Evolutionary conservation across 2,329 filamentous ascomycete species (phyloP), one percentile per base, ranked within the genome.

Genomic region (Penicillium fuscoglaucum): DNA sequence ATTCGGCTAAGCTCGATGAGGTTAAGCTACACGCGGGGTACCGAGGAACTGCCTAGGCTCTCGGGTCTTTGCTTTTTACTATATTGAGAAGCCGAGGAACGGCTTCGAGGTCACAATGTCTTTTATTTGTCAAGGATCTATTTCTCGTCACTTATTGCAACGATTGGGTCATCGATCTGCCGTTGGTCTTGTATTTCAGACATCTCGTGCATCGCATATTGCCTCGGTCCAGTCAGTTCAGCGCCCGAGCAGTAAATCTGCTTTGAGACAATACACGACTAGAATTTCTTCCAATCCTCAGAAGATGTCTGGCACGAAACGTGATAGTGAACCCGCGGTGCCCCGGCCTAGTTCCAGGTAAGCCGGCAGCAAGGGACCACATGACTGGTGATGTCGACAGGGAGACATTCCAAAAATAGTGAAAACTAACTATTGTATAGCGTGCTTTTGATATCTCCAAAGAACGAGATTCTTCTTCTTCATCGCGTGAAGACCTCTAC

Each of bases 391-490:
- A 37, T 31, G 9, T 10, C 39, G 9, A 15, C 19, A 26, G 13
- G n/a, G 24, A n/a, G 21, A 26, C 58, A 41, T 35, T 10, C n/a
- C 26, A 13, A 12, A 43, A 24, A 17, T 33, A 33, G 19, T 3
- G 17, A 29, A 29, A 45, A 55, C 63, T 71, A 52, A 61, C 45
- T 49, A 2, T 46, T 10, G 12, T 48, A 61, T 58, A 96, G 91
- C 65, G 87, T 98, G 47, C 80, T 98, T 35, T 83, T 98, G 15
- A 80, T 99, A 48, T 97, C 95, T 0, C 89, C 92, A 0, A 82
- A 83, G 51, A 97, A 98, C 73, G 87, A 96, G 73, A 86, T 98
- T 47, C 83, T 99, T 0, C 85, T 98, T 19, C 85, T 98, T 9
- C 92, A 92, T 73, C 88, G 95, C 61, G 91, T 96, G 3, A 83